A percentile compares a stretch with the other conserved stretches of the same genome.
Conservation (phyloP, 345 rosid genomes). For the Brassica napus region Da-Ae NC_063437.1:9344001-9344500, state of each 20-base stretch:
- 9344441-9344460: not conserved
- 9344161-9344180: conserved; percentile 11
- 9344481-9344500: not conserved
- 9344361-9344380: no score
- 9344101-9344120: not conserved
- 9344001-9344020: not conserved
- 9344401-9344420: not conserved
- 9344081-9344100: conserved; percentile 8
- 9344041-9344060: not conserved
- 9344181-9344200: not conserved
- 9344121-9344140: not conserved
- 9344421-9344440: not conserved
- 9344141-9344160: conserved; percentile 9
- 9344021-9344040: conserved; percentile 4
- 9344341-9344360: no score
- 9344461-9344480: not conserved
- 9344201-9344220: not conserved
- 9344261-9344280: not conserved
- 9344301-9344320: not conserved
- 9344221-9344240: not conserved
- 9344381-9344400: not conserved
- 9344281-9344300: not conserved
- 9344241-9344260: no score
- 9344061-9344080: not conserved
- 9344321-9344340: no score